Percentiles rank a stretch among this genome's conserved stretches.
Conservation (phyloP, 2,329 filamentous ascomycete species). For the Periconia sp. region DNA sequence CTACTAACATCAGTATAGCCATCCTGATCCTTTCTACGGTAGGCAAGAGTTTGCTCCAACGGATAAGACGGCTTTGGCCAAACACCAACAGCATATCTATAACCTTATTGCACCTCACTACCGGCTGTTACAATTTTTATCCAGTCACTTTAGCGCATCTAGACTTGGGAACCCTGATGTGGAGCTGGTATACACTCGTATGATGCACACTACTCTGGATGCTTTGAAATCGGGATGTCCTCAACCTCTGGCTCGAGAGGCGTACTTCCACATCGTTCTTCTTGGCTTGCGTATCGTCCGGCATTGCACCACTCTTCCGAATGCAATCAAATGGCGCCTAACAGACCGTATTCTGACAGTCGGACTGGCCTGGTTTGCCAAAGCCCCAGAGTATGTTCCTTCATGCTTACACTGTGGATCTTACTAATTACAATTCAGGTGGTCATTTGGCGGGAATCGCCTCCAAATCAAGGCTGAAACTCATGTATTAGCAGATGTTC, state of each 20-base stretch:
- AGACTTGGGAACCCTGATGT: slow-evolving; percentile 81
- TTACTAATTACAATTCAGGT: slow-evolving; percentile 49
- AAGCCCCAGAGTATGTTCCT: slow-evolving; percentile 62
- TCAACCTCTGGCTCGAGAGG: slow-evolving; percentile 86
- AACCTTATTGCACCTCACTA: slow-evolving; percentile 85
- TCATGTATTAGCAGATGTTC: slow-evolving; percentile 75
- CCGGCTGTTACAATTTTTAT: slow-evolving; percentile 82
- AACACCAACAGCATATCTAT: slow-evolving; percentile 76
- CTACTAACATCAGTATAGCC: slow-evolving; percentile 45
- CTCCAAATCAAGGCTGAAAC: slow-evolving; percentile 93
- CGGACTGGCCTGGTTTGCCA: slow-evolving; percentile 84
- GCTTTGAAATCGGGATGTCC: slow-evolving; percentile 64
- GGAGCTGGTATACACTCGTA: slow-evolving; percentile 77
- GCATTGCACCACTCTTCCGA: slow-evolving; percentile 65
- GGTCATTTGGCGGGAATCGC: slow-evolving; percentile 94
- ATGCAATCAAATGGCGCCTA: slow-evolving; percentile 73
- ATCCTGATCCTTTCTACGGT: slow-evolving; percentile 84
- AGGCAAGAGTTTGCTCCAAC: slow-evolving; percentile 93
- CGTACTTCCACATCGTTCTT: slow-evolving; percentile 85
- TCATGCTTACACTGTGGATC: background rate
- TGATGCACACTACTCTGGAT: slow-evolving; percentile 77
- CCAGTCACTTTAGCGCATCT: slow-evolving; percentile 92
- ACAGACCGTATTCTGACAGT: slow-evolving; percentile 89
- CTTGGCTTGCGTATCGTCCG: slow-evolving; percentile 79
- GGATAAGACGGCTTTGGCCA: slow-evolving; percentile 73